These are phyloP conservation scores for Rostrohypoxylon terebratum DNA, from an alignment of 495 filamentous ascomycete species.

Conservation along the genomic window DNA sequence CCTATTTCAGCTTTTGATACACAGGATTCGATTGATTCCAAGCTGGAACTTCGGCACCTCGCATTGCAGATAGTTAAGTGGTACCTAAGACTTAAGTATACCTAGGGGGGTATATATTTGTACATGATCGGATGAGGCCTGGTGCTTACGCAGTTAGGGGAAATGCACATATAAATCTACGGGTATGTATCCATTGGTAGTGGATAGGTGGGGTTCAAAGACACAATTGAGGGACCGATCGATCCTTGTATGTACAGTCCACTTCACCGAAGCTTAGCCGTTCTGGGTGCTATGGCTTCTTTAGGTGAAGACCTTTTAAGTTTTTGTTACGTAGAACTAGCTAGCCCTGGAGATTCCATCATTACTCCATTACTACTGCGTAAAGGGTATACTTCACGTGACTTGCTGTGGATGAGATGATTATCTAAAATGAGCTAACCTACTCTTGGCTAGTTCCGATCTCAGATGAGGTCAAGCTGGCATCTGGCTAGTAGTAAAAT, in stretches of 20 bases:
- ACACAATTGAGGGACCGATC: slow-evolving; percentile 16
- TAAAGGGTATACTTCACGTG: neutral
- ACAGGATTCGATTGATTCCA: slow-evolving; percentile 2
- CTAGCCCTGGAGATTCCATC: no score
- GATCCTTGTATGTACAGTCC: neutral
- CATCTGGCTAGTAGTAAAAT: neutral
- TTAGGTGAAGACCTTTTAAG: neutral
- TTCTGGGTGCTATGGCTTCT: no score
- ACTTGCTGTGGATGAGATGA: slow-evolving; percentile 1
- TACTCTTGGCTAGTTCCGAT: neutral
- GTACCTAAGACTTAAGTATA: neutral
- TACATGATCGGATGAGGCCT: slow-evolving; percentile 15
- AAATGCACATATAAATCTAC: neutral
- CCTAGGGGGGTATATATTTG: neutral
- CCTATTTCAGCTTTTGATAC: slow-evolving; percentile 36
- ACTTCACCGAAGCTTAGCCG: neutral
- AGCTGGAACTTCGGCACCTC: slow-evolving; percentile 40
- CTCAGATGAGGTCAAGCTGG: neutral
- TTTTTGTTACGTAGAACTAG: no score
- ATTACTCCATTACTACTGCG: no score
- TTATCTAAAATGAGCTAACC: slow-evolving; percentile 7
- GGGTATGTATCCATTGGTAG: neutral
- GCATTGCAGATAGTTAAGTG: neutral
- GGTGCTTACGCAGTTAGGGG: slow-evolving; percentile 18
- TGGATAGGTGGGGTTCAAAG: neutral